Evolutionary conservation across 2,329 filamentous ascomycete genomes (phyloP).

Genomic region (Alternaria rosae): DNA sequence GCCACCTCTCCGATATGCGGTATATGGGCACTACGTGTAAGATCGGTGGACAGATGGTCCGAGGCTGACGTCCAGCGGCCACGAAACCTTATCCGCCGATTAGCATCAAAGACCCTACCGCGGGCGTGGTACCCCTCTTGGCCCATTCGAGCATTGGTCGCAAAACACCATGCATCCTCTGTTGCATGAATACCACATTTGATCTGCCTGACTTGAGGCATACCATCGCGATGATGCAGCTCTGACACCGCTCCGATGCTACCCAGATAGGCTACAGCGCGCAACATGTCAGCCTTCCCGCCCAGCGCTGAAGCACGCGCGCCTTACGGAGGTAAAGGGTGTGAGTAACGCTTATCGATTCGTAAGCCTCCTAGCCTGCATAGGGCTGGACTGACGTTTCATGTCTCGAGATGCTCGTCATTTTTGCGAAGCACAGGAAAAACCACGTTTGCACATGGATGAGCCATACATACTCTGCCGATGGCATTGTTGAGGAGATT

Average conservation of each 20-base stretch:
- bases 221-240: slow-evolving; percentile 1
- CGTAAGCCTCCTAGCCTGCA: slow-evolving; percentile 39
- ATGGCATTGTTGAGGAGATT: slow-evolving; percentile 4
- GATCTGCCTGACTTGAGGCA: not conserved
- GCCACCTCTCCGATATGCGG: slow-evolving; percentile 28
- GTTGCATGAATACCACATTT: not conserved
- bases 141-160: slow-evolving; percentile 4
- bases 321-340: slow-evolving; percentile 8
- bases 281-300: slow-evolving; percentile 26
- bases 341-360: slow-evolving; percentile 38
- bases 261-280: slow-evolving; percentile 20
- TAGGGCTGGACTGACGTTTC: slow-evolving; percentile 36
- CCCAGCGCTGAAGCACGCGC: slow-evolving; percentile 13
- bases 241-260: slow-evolving; percentile 9
- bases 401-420: slow-evolving; percentile 16
- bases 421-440: slow-evolving; percentile 11
- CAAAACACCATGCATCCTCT: not conserved
- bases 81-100: slow-evolving; percentile 27
- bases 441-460: not conserved
- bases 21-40: slow-evolving; percentile 40
- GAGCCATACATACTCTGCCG: not conserved
- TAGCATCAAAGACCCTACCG: slow-evolving; percentile 7
- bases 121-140: slow-evolving; percentile 8
- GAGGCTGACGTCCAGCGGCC: slow-evolving; percentile 39
- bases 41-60: slow-evolving; percentile 38